Percentiles rank a stretch among this genome's conserved stretches.
phyloP scores from a whole-genome alignment of 148 eudicot species.

The Persicaria tinctoria region DNA sequence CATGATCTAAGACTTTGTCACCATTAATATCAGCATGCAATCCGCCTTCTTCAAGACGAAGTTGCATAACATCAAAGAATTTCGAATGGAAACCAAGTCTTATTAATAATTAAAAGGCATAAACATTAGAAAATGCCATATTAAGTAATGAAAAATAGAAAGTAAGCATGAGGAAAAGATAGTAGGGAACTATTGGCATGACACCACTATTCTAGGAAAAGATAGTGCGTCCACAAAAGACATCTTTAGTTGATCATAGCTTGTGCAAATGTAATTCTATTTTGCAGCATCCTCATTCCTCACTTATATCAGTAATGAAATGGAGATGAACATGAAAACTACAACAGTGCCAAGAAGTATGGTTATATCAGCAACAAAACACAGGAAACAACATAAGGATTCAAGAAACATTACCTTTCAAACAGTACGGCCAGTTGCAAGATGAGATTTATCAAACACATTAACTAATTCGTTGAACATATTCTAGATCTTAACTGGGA shows the following conservation, averaged over 20 bases:
- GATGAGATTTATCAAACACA: conserved; percentile 23
- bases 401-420: conserved; percentile 57
- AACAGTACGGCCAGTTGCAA: conserved; percentile 91
- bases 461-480: too few species aligned
- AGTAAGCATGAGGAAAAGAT: background rate
- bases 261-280: background rate
- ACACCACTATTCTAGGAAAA: background rate
- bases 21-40: conserved; percentile 99
- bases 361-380: background rate
- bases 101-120: background rate
- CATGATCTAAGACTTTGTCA: conserved; percentile 98
- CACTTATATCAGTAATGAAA: background rate
- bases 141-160: background rate
- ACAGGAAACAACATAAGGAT: background rate
- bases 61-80: conserved; percentile 34
- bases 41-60: conserved; percentile 99
- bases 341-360: background rate
- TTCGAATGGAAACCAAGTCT: background rate
- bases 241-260: background rate
- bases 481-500: too few species aligned
- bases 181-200: background rate
- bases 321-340: background rate
- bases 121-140: background rate
- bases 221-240: background rate
- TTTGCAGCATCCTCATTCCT: background rate